Evolutionary conservation across 2,329 filamentous ascomycete genomes (phyloP).

Genomic region (Trichoderma atrobrunneum): DNA sequence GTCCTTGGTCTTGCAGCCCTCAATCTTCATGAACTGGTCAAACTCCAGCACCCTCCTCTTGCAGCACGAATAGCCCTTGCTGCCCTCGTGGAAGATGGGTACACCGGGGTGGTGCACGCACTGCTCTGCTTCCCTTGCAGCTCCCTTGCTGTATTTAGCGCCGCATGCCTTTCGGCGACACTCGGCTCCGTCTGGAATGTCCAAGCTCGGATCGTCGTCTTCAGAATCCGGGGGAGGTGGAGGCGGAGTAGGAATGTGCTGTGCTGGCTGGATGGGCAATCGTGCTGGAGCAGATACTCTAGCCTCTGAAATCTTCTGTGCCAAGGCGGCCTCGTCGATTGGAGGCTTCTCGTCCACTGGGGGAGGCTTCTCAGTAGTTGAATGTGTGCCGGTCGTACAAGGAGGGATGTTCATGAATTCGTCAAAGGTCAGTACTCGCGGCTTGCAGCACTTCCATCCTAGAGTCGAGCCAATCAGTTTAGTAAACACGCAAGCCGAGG

Average conservation of each 20-base stretch:
- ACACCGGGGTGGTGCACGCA: conserved; percentile 88
- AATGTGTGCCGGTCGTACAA: conserved; percentile 91
- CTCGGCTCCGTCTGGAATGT: conserved; percentile 68
- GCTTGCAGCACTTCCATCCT: conserved; percentile 99
- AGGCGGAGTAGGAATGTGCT: conserved; percentile 50
- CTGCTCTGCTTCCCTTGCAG: conserved; percentile 64
- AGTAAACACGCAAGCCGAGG: not conserved
- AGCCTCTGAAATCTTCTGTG: conserved; percentile 49
- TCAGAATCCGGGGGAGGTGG: conserved; percentile 74
- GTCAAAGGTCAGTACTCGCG: conserved; percentile 93
- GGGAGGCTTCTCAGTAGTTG: conserved; percentile 71
- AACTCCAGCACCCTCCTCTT: conserved; percentile 94
- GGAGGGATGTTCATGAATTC: conserved; percentile 92
- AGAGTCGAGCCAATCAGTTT: not conserved
- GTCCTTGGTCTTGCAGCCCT: conserved; percentile 80
- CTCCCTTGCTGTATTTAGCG: conserved; percentile 59
- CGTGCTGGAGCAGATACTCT: conserved; percentile 42
- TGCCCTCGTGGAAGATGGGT: conserved; percentile 95
- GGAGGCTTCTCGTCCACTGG: conserved; percentile 57
- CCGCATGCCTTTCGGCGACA: conserved; percentile 80
- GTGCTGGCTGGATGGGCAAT: conserved; percentile 41
- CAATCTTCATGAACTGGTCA: conserved; percentile 95
- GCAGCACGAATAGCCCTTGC: conserved; percentile 96
- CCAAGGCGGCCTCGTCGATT: conserved; percentile 41
- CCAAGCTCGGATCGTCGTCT: conserved; percentile 74